phyloP scores from a whole-genome alignment of 202 grass and related monocot species.

The Sporobolus alterniflorus region DNA sequence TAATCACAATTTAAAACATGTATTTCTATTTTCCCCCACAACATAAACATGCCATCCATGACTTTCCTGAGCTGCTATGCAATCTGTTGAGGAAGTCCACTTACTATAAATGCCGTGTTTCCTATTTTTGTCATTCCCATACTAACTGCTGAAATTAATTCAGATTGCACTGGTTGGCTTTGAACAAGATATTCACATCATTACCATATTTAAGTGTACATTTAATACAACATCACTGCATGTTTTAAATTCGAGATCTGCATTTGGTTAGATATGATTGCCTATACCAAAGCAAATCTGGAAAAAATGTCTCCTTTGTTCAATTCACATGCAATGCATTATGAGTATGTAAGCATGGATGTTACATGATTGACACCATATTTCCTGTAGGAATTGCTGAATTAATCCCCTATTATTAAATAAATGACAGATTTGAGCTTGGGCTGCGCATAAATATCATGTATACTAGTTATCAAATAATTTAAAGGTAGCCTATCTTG shows the following conservation, averaged over 20 bases:
- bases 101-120: slow-evolving; percentile 14
- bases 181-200: too few species aligned
- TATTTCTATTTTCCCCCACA: background rate
- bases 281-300: background rate
- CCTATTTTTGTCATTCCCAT: background rate
- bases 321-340: background rate
- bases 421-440: background rate
- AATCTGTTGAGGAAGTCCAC: background rate
- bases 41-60: background rate
- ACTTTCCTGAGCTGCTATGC: background rate
- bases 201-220: background rate
- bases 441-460: background rate
- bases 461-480: slow-evolving; percentile 14
- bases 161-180: slow-evolving; percentile 5
- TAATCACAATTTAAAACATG: background rate
- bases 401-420: slow-evolving; percentile 1
- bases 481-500: background rate
- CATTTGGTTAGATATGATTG: slow-evolving; percentile 9
- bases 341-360: background rate
- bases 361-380: background rate
- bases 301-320: background rate
- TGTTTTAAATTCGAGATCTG: background rate
- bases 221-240: slow-evolving; percentile 2
- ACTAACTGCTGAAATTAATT: background rate
- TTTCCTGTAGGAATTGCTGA: background rate